A percentile compares a stretch with the other conserved stretches of the same genome.
Conservation (phyloP, 257 asterid genomes). For the Lantana camara region DNA sequence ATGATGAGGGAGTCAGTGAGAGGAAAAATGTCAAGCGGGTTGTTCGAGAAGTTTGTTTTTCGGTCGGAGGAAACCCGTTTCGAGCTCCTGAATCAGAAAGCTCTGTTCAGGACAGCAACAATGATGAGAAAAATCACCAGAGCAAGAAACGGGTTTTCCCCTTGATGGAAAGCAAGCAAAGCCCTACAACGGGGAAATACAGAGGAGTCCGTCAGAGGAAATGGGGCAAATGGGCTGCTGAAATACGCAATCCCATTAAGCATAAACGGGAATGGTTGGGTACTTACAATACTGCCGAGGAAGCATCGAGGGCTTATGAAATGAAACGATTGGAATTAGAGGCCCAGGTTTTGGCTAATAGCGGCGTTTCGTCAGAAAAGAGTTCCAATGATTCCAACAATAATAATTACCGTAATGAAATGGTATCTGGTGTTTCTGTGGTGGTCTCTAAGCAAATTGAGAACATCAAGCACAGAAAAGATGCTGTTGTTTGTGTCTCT, state of each 20-base stretch:
- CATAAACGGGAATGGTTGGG: slow-evolving; percentile 87
- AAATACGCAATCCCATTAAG: slow-evolving; percentile 76
- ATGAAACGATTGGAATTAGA: slow-evolving; percentile 62
- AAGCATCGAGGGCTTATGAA: slow-evolving; percentile 76
- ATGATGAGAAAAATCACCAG: slow-evolving; percentile 31
- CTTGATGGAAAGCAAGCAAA: slow-evolving; percentile 18
- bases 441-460: slow-evolving; percentile 22
- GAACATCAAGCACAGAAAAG: neutral
- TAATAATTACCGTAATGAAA: neutral
- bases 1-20: slow-evolving; percentile 49
- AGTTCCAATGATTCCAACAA: slow-evolving; percentile 16
- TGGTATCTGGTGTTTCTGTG: slow-evolving; percentile 2
- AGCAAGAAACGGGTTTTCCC: slow-evolving; percentile 31
- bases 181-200: slow-evolving; percentile 35
- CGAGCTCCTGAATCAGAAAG: slow-evolving; percentile 35
- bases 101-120: slow-evolving; percentile 51
- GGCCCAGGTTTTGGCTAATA: slow-evolving; percentile 42
- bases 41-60: slow-evolving; percentile 53
- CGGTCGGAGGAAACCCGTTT: slow-evolving; percentile 21
- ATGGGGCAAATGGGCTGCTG: slow-evolving; percentile 99
- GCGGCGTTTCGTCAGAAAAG: slow-evolving; percentile 17
- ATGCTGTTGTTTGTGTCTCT: slow-evolving; percentile 25
- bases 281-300: slow-evolving; percentile 70
- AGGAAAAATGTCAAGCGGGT: slow-evolving; percentile 46
- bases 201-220: slow-evolving; percentile 82